Percentiles rank a stretch among this genome's conserved stretches.
Conservation (phyloP, 441 rosid species). For the Sinapis alba region DNA sequence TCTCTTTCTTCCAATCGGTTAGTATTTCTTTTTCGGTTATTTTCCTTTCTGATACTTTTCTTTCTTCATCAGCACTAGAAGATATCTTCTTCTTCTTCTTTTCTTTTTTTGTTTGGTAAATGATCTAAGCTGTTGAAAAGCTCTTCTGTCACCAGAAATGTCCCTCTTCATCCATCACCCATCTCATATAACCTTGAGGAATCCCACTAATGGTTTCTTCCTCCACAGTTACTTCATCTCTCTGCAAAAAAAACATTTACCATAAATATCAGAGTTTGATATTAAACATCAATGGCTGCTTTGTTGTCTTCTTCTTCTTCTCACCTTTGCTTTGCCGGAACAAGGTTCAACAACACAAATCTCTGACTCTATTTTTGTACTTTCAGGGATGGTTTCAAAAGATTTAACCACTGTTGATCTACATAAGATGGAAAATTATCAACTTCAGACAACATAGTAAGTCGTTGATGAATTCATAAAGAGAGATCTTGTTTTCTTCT, state of each 20-base stretch:
- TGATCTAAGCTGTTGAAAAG: constrained; percentile 14
- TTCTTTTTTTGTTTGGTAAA: not conserved
- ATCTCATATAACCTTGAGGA: constrained; percentile 55
- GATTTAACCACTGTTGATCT: constrained; percentile 67
- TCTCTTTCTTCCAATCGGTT: constrained; percentile 9
- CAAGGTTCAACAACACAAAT: constrained; percentile 53
- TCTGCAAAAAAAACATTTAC: constrained; percentile 50
- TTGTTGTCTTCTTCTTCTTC: constrained; percentile 27
- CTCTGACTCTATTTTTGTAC: constrained; percentile 42
- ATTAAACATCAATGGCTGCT: not conserved
- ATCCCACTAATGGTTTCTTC: constrained; percentile 38
- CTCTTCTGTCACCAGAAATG: constrained; percentile 46
- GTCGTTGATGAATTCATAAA: not conserved
- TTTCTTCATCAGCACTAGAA: constrained; percentile 29
- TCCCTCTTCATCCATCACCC: constrained; percentile 72
- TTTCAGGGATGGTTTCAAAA: constrained; percentile 52
- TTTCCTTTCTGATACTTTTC: not conserved
- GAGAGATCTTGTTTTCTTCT: not conserved
- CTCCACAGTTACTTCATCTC: constrained; percentile 40
- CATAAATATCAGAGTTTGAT: too few species aligned
- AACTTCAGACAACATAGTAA: not conserved
- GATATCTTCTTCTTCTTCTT: constrained; percentile 29
- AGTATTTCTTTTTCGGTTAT: constrained; percentile 8
- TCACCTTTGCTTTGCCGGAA: constrained; percentile 52
- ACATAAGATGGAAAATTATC: constrained; percentile 7